These are phyloP conservation scores for Citrus unshiu DNA, from an alignment of 345 rosid genomes.

Conservation along the genomic window DNA sequence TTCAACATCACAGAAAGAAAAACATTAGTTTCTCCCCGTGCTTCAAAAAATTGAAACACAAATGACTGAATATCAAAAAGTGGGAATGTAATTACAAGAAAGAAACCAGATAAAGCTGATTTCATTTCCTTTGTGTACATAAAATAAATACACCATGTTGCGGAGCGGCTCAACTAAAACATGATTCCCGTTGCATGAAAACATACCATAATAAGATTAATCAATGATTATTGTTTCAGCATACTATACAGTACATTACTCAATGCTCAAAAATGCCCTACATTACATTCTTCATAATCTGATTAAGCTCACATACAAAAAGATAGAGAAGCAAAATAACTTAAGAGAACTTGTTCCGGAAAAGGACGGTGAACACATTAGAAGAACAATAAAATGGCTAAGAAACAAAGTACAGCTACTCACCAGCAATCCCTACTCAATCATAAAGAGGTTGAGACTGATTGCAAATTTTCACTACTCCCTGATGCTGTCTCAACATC, in stretches of 20 bases:
- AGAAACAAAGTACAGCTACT: not conserved
- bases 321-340: not conserved
- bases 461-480: conserved; percentile 35
- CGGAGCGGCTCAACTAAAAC: not conserved
- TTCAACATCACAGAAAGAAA: not conserved
- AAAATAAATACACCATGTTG: not conserved
- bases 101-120: not conserved
- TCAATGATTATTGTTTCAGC: conserved; percentile 6
- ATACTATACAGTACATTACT: not conserved
- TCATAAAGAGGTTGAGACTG: conserved; percentile 41
- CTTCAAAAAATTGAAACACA: not conserved
- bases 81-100: not conserved
- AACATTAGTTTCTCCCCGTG: not conserved
- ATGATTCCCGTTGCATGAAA: not conserved
- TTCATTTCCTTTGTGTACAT: not conserved
- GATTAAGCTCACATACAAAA: not conserved
- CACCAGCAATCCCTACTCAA: not conserved
- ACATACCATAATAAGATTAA: not conserved
- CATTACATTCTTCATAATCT: not conserved
- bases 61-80: not conserved
- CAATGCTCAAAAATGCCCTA: conserved; percentile 1
- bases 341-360: not conserved
- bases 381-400: not conserved
- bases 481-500: conserved; percentile 27
- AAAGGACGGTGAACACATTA: not conserved